Base-by-base conservation (phyloP, 805 yeast genomes). In the Wickerhamomyces bovis region DNA sequence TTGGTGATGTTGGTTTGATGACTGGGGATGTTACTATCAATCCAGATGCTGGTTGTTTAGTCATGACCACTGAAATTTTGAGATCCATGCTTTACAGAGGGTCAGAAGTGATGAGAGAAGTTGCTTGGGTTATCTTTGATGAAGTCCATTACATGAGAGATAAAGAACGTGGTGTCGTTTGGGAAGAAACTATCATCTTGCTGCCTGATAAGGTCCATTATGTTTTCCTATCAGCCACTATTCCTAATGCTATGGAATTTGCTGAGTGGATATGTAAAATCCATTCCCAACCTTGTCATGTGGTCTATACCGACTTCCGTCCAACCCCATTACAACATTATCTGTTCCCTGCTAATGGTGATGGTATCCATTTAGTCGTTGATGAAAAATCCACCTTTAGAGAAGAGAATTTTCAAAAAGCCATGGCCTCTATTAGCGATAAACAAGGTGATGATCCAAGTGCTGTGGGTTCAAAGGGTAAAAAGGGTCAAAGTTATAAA, bases 61-160 rank as follows among this genome's bases (percentile, higher is more conserved):
- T 94, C 43, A 94, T 94, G 99, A 94, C 99, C 19, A 94, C 99
- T 0, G 99, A 94, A 69, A 95, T 94, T 83, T 73, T 94, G 59
- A 73, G 99, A 61, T 84, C 95, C 48, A 94, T 94, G 99, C 76
- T 94, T 39, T 94, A 94, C 65, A 77, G 98, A 65, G 99, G 99
- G 52, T 88, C 97, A 13, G 99, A 94, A 65, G 83, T 95, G 41
- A 90, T 94, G 92, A 78, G 99, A 66, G 99, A 94, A 73, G 98
- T 94, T 38, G 97, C 97, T 0, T 94, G 97, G 96, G 99, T 94
- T 43, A 82, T 94, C 36, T 94, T 94, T 55, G 99, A 94, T 67
- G 99, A 94, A 65, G 97, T 94, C 41, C 99, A 94, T 70, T 94
- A 94, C 68, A 94, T 94, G 95, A 83, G 97, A 70, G 99, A 94